Conservation (phyloP, 2,329 filamentous ascomycete species). For the Alternaria gansuensis region DNA sequence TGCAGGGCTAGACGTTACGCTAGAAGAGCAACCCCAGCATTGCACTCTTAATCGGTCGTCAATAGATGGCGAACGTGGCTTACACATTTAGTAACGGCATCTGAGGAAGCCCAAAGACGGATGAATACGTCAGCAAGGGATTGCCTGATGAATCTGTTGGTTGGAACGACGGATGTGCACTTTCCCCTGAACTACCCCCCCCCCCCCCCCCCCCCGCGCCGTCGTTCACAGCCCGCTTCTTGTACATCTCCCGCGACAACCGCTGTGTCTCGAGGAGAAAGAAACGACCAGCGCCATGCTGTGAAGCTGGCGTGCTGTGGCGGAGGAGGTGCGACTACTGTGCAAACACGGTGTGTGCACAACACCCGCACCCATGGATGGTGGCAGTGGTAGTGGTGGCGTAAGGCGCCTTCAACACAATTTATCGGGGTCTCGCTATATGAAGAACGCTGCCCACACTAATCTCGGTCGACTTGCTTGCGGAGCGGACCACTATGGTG, state of each 20-base stretch:
- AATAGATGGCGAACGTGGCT: slow-evolving; percentile 6
- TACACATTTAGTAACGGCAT: slow-evolving; percentile 1
- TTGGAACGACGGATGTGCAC: neutral
- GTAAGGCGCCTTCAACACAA: slow-evolving; percentile 10
- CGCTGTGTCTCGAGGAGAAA: slow-evolving; percentile 15
- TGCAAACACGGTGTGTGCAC: slow-evolving; percentile 6
- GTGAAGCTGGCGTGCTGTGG: slow-evolving; percentile 18
- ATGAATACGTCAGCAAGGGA: slow-evolving; percentile 1
- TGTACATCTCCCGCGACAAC: slow-evolving; percentile 33
- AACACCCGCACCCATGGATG: slow-evolving; percentile 18
- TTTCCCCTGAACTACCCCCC: slow-evolving; percentile 34
- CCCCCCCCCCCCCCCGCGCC: slow-evolving; percentile 38
- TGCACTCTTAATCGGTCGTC: slow-evolving; percentile 9
- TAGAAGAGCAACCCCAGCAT: slow-evolving; percentile 12
- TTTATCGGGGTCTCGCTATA: slow-evolving; percentile 2
- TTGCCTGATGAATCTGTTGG: neutral
- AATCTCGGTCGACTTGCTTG: slow-evolving; percentile 27
- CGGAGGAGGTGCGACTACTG: slow-evolving; percentile 5
- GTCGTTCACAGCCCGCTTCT: slow-evolving; percentile 31
- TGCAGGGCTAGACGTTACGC: slow-evolving; percentile 20
- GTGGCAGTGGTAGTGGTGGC: slow-evolving; percentile 1
- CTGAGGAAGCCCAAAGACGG: slow-evolving; percentile 1
- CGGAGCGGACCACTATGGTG: slow-evolving; percentile 28
- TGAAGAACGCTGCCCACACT: slow-evolving; percentile 46
- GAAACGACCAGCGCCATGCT: slow-evolving; percentile 18